Evolutionary conservation across 177 flowering plant genomes (phyloP), one percentile per base, ranked within the genome.

Genomic region (Vitis hybrid): DNA sequence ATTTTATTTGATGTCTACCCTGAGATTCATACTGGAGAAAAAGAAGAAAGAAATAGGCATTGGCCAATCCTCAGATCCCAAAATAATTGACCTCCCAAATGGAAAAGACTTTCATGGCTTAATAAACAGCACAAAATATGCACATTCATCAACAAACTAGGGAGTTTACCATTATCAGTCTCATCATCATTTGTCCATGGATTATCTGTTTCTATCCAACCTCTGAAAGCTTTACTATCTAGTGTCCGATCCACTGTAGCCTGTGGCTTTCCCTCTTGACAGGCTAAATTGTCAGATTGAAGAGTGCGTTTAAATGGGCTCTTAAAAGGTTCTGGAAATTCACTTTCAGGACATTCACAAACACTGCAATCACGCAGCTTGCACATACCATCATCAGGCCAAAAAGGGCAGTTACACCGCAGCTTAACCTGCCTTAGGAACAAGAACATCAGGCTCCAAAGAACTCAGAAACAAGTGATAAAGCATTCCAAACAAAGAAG

Each of bases 381-480:
- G 78, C 99, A 95, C 99, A 95, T 93, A 12, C 99, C 99, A 82
- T 95, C 99, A 73, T 95, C 99, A 52, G 89, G 99, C 99, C 99
- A 95, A 82, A 93, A 95, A 56, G 97, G 97, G 79, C 99, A 95
- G 76, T 95, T 92, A 79, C 99, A 95, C 97, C 96, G 89, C 72
- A 95, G 75, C 80, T 95, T 95, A 19, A 81, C 98, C 99, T 94
- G 78, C 19, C 60, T 63, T 24, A 68, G 32, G 32, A 40, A 74
- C 54, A 10, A 50, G 40, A 67, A 40, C 12, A 60, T 21, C 32
- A 59, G 60, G 7, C 30, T 62, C 51, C 32, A 56, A 24, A 52
- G 32, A 30, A 30, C 32, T 30, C 32, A 4, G 32, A 30, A 30
- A 30, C 32, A 30, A 30, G 32, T 30, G 32, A 30, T 30, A 30